phyloP scores from a whole-genome alignment of 129 eudicot species.

The Helianthus tuberosus region DNA sequence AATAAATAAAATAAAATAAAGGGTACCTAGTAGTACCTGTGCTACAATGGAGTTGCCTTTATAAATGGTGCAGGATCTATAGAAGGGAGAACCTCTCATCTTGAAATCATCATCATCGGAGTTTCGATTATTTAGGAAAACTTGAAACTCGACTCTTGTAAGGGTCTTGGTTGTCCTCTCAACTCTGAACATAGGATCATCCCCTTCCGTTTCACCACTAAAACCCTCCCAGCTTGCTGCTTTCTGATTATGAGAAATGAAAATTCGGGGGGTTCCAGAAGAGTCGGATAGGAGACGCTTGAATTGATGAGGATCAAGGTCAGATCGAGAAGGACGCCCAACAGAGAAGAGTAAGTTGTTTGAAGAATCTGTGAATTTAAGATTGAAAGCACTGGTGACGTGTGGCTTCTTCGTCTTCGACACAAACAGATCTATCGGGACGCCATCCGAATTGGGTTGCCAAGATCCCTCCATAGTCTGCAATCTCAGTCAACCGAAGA shows the following conservation, averaged over 20 bases:
- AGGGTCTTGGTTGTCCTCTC: conserved; percentile 50
- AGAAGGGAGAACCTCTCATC: conserved; percentile 75
- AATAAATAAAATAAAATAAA: too few species aligned
- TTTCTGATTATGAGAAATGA: conserved; percentile 47
- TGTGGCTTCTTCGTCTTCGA: conserved; percentile 32
- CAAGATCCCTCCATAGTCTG: too few species aligned
- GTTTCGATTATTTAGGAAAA: conserved; percentile 30
- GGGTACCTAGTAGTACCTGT: conserved; percentile 63
- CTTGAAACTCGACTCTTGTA: conserved; percentile 53
- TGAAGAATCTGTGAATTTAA: conserved; percentile 52
- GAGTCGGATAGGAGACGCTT: conserved; percentile 46
- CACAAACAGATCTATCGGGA: conserved; percentile 66
- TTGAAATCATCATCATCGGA: conserved; percentile 36
- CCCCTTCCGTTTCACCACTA: conserved; percentile 38
- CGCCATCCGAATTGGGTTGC: conserved; percentile 33
- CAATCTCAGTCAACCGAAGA: too few species aligned
- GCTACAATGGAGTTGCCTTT: conserved; percentile 66
- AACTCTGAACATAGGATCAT: conserved; percentile 54
- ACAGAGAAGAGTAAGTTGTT: conserved; percentile 52
- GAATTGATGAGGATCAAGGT: not conserved
- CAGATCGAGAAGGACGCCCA: conserved; percentile 15
- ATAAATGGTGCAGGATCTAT: conserved; percentile 84
- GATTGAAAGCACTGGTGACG: not conserved
- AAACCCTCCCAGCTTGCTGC: conserved; percentile 69
- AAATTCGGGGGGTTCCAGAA: conserved; percentile 50